Evolutionary conservation across 768 basidiomycete species (phyloP), one percentile per base, ranked within the genome.

Genomic region (Boletus vinaceobasis): DNA sequence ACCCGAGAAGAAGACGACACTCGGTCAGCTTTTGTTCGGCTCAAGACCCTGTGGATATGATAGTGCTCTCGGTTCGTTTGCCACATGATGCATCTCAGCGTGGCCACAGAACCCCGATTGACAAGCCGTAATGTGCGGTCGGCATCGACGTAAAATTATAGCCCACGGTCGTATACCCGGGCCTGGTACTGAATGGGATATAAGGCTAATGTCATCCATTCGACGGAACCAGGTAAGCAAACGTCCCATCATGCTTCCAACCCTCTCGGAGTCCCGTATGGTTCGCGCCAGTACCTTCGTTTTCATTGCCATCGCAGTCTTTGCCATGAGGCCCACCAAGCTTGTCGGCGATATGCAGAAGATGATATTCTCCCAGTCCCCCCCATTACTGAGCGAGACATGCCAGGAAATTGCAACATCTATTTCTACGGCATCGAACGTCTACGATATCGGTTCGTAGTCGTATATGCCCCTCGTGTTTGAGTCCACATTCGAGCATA

Each of bases 121-220:
- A 23, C 23, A 23, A 23, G 23, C 23, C 23, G 23, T 23, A 23
- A 23, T 2, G 23, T 23, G 23, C 23, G 23, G 23, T 4, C n/a
- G n/a, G n/a, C 23, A 23, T 23, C 23, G 23, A 23, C 23, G 23
- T 23, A 29, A 29, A 29, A 29, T 29, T 6, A 29, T 7, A 29
- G 5, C 29, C 29, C 29, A 7, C 2, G 84, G 83, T 11, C n/a
- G n/a, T n/a, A n/a, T n/a, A n/a, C n/a, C 78, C 83, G 8, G 84
- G 85, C 21, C 79, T 84, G 2, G 23, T 23, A 23, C 23, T 4
- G 23, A 23, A 23, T 23, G 23, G 23, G 4, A 23, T 23, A 23
- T 23, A 23, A 23, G 23, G 23, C 23, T 23, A 23, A 2, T 14
- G 4, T 29, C 2, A 40, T 1, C 7, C 7, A 1, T 19, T 15